Evolutionary conservation across 2,329 filamentous ascomycete genomes (phyloP), one percentile per base, ranked within the genome.

Genomic region (Penicillium nordicum): DNA sequence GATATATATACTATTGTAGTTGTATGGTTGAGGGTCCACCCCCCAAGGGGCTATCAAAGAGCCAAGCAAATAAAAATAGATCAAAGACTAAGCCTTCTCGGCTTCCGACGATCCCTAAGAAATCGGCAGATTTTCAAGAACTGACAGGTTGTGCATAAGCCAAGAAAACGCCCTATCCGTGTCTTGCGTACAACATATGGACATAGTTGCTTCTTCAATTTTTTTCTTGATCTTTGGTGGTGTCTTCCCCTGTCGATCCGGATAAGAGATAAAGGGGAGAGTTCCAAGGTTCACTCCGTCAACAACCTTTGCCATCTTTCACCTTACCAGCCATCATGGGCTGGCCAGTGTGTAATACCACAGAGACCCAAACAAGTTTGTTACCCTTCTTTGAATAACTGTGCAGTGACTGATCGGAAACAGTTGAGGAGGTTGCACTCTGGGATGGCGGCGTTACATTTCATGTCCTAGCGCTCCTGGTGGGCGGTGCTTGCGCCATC

Each of bases 391-490:
- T 36, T 41, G 25, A 54, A 62, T 27, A 32, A n/a, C 23, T 27
- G 38, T 27, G 21, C 52, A 52, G 43, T 27, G 45, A 56, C 59
- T 65, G 34, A 64, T 49, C 29, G 40, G 30, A 34, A 41, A 59
- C 57, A 78, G 76, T 80, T 60, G 60, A 69, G 51, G 82, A 84
- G 67, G 70, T 70, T 21, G 73, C 74, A n/a, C 69, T 86, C 50
- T 84, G 79, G 77, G 73, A 80, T 65, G 71, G 69, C 51, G 74
- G 74, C 47, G 67, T 84, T 59, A 82, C 80, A 34, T 85, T 85
- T 64, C 84, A 86, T 66, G 70, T 78, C 29, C 72, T 86, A 29
- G 81, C 80, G 56, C 75, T 85, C 44, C 76, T 81, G 50, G 69
- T 86, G 42, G 79, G 77, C 38, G 81, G 78, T 14, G 74, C 76